Percentiles rank a stretch among this genome's conserved stretches.
Conservation (phyloP, 2,329 filamentous ascomycete species). For the Diaporthe vaccinii region DNA sequence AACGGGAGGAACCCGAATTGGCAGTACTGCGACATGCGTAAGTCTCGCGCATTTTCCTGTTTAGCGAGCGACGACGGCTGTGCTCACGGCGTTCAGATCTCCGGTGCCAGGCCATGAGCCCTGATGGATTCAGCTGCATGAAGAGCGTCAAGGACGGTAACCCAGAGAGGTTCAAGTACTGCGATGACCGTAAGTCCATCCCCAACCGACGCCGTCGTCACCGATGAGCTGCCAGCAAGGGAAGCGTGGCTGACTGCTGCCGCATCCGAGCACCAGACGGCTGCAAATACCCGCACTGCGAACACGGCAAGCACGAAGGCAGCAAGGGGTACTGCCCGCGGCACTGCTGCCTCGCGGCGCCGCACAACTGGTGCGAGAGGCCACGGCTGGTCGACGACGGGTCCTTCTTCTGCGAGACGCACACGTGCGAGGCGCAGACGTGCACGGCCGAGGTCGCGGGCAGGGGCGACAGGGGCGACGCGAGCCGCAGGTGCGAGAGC, state of each 20-base stretch:
- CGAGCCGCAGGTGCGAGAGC: constrained; percentile 35
- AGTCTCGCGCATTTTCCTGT: neutral
- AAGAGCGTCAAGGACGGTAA: constrained; percentile 43
- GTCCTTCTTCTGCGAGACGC: constrained; percentile 40
- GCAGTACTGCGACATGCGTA: constrained; percentile 37
- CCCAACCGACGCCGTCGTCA: neutral
- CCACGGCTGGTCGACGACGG: constrained; percentile 22
- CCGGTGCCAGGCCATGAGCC: constrained; percentile 41
- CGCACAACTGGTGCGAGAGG: constrained; percentile 36
- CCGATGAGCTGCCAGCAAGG: neutral
- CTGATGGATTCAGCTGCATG: constrained; percentile 41
- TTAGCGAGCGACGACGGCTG: neutral
- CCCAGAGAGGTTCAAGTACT: constrained; percentile 44
- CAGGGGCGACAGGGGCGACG: constrained; percentile 26
- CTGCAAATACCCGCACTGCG: constrained; percentile 43
- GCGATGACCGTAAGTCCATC: constrained; percentile 43
- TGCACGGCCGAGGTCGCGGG: constrained; percentile 40
- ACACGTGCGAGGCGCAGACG: constrained; percentile 41
- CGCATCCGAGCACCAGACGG: constrained; percentile 40
- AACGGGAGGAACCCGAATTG: constrained; percentile 35
- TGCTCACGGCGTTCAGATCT: constrained; percentile 14
- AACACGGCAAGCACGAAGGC: constrained; percentile 7
- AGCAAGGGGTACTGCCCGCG: constrained; percentile 38
- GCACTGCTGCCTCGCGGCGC: constrained; percentile 39
- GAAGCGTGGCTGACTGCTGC: neutral